Evolutionary conservation across 768 basidiomycete species (phyloP).

Genomic region (Astraeus odoratus): DNA sequence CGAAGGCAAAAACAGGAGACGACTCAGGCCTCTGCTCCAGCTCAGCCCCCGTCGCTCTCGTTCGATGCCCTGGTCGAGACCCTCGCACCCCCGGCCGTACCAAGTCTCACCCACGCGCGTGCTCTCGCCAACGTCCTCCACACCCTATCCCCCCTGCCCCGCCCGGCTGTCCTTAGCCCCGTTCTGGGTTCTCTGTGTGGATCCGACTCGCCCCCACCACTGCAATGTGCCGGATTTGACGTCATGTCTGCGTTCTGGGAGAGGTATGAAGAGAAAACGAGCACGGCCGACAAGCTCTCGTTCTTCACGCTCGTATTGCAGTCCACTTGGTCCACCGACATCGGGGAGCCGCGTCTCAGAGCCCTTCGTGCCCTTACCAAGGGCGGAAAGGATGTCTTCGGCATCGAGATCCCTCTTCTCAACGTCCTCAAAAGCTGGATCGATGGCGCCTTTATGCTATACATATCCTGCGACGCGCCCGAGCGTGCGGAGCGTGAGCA

Average conservation of each 20-base stretch:
- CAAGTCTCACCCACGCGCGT: constrained; percentile 59
- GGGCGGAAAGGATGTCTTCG: constrained; percentile 52
- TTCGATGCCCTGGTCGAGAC: constrained; percentile 43
- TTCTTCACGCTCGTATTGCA: constrained; percentile 59
- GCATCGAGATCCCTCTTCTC: constrained; percentile 55
- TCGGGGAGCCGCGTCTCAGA: constrained; percentile 66
- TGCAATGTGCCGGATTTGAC: constrained; percentile 68
- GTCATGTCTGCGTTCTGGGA: constrained; percentile 66
- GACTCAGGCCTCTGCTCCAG: constrained; percentile 21
- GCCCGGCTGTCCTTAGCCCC: constrained; percentile 45
- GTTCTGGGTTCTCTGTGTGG: constrained; percentile 57
- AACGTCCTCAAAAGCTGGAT: constrained; percentile 60
- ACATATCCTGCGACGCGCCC: constrained; percentile 26
- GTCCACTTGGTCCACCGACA: constrained; percentile 52
- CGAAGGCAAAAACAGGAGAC: constrained; percentile 29
- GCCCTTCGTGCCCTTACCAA: constrained; percentile 60
- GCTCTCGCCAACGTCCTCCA: constrained; percentile 46
- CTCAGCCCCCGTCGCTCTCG: constrained; percentile 21
- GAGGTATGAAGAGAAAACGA: constrained; percentile 41
- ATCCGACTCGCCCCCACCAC: constrained; percentile 40
- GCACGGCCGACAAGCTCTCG: constrained; percentile 52
- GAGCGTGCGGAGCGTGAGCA: constrained; percentile 57
- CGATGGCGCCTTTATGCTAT: constrained; percentile 53
- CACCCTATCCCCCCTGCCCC: constrained; percentile 50
- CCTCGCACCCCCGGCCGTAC: constrained; percentile 49